Conservation (phyloP, 306 rosid genomes). For the Quercus cerris region DNA sequence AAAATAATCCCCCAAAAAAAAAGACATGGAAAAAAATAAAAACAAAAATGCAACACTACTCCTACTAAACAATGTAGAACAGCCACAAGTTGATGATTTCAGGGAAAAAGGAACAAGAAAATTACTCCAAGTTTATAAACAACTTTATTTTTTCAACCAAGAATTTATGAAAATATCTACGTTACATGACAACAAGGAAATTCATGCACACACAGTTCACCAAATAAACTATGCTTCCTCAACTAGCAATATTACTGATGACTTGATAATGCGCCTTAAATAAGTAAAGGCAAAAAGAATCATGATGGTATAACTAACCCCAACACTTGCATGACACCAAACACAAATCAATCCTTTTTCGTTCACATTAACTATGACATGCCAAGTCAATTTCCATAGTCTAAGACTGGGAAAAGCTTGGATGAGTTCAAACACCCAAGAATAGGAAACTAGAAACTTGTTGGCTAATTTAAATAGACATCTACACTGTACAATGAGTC, state of each 20-base stretch:
- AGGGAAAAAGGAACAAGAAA: not conserved
- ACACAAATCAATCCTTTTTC: not conserved
- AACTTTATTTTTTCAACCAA: not conserved
- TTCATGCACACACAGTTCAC: not conserved
- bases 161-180: not conserved
- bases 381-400: not conserved
- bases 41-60: not conserved
- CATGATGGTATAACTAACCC: not conserved
- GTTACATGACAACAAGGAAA: not conserved
- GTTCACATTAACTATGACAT: not conserved
- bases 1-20: constrained; percentile 11
- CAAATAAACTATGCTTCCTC: not conserved
- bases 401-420: not conserved
- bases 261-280: not conserved
- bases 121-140: not conserved
- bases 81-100: not conserved
- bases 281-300: not conserved
- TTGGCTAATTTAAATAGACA: not conserved
- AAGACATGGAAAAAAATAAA: not conserved
- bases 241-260: not conserved
- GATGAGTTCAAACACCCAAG: not conserved
- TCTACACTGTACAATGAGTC: not conserved
- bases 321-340: not conserved
- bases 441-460: not conserved
- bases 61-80: not conserved